These are phyloP conservation scores for Fusarium haematococcum DNA, from an alignment of 2,329 filamentous ascomycete species.

Conservation along the genomic window DNA sequence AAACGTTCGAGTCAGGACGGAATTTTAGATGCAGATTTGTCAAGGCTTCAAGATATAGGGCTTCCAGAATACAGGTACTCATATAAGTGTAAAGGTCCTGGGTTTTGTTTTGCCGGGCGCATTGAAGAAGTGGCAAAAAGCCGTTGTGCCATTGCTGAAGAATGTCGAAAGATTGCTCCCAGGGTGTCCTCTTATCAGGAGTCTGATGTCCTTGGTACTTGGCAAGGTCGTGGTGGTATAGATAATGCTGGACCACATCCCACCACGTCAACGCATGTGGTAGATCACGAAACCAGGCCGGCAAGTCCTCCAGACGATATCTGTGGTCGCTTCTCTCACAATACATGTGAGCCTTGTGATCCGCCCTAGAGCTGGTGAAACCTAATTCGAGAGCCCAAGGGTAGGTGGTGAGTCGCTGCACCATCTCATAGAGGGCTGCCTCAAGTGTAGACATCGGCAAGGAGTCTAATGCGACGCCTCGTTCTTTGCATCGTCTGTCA, in stretches of 20 bases:
- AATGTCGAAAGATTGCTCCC: constrained; percentile 17
- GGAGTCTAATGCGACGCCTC: constrained; percentile 14
- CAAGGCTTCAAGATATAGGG: constrained; percentile 33
- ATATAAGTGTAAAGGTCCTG: constrained; percentile 24
- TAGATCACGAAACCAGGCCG: constrained; percentile 30
- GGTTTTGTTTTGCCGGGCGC: constrained; percentile 7
- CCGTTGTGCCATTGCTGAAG: constrained; percentile 32
- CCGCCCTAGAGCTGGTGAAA: constrained; percentile 1
- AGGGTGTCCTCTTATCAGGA: not conserved
- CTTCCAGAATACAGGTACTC: constrained; percentile 32
- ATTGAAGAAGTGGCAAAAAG: constrained; percentile 28
- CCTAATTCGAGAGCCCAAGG: constrained; percentile 34
- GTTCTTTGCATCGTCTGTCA: constrained; percentile 20
- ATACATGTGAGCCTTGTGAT: constrained; percentile 4
- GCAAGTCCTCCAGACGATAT: constrained; percentile 27
- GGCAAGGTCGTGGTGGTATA: constrained; percentile 7
- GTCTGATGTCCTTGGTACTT: not conserved
- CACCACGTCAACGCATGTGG: constrained; percentile 32
- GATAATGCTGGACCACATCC: constrained; percentile 32
- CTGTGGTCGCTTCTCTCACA: constrained; percentile 14
- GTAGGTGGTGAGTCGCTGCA: constrained; percentile 38
- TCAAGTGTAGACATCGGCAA: constrained; percentile 29
- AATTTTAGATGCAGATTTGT: constrained; percentile 22
- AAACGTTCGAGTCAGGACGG: constrained; percentile 13
- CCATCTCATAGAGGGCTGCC: constrained; percentile 31